Base-by-base conservation (phyloP, 257 asterid species). In the Fraxinus cuspidata region DNA sequence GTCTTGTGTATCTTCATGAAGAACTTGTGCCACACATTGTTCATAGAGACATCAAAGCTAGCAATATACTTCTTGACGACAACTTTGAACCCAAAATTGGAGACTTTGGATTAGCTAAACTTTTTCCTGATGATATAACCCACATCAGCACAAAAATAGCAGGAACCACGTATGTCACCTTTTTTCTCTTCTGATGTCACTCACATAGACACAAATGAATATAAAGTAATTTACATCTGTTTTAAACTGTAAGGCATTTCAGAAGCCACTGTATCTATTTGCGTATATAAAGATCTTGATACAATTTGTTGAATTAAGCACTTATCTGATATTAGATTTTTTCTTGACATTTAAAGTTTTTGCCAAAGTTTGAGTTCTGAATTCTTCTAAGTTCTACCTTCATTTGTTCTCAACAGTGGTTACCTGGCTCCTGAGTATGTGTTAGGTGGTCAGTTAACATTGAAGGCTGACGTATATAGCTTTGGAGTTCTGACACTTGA, bases 361-460 rank as follows among this genome's bases (percentile, higher is more conserved):
- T 64, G 29, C 28, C 49, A 34, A n/a, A 31, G 28, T 38, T 31
- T 23, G n/a, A 72, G 53, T 15, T 75, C 18, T 73, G 4, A 21
- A 7, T 19, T 29, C 58, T 65, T 81, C 81, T 81, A 31, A 81
- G 53, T 10, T 51, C 23, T 70, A 34, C 71, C 72, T 63, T 71
- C 75, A 29, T 78, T 80, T 82, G 74, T 83, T 79, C 75, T 84
- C 40, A 81, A 81, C 97, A 94, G 99, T 70, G 97, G 97, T 81
- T 94, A 94, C 84, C 89, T 94, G 82, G 99, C 99, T 49, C 99
- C 99, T 29, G 99, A 94, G 89, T 94, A 94, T 83, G 97, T 87
- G 77, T 83, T 92, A 83, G 97, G 97, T 23, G 97, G 99, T 47
- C 99, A 89, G 67, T 86, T 94, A 78, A 94, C 99, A 27, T 38